Evolutionary conservation across 2,329 filamentous ascomycete species (phyloP), one percentile per base, ranked within the genome.

Genomic region (Cercospora berteroae): DNA sequence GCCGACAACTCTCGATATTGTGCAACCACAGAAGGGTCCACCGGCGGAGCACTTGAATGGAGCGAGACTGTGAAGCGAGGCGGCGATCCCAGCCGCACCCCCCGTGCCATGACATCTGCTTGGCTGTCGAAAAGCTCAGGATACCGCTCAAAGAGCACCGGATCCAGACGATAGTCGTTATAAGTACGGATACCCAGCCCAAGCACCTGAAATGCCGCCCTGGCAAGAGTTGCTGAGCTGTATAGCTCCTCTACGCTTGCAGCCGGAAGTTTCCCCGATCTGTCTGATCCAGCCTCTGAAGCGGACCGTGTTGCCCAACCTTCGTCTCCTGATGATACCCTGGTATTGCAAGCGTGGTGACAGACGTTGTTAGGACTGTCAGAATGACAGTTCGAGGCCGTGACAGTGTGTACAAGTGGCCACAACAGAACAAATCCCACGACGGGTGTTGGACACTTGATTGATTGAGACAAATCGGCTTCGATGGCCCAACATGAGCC

Each of bases 161-260:
- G 56, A 59, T 59, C 56, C 16, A 59, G 31, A 59, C 56, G 56
- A 59, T 36, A 59, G n/a, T 59, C 44, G 18, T 18, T 59, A 18
- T 31, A 59, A 31, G 56, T 42, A 42, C 56, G 18, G 2, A 23
- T 18, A 4, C 56, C 27, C 5, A 59, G 16, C 13, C 29, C 29
- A 4, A 59, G 56, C 31, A 33, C 25, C 56, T 33, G n/a, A 16
- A 31, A 33, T 36, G 56, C 31, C 7, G 25, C 56, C 18, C 20
- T 59, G 31, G 56, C 56, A 13, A 59, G 31, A 1, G n/a, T 13
- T 12, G 31, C 31, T 5, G 25, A 33, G 3, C 56, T 12, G 12
- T 31, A 59, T 13, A 59, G 56, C 12, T 59, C 56, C 10, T 31
- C 31, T 16, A 33, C 31, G 16, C 18, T 59, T n/a, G 25, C 18